Percentiles rank a stretch among this genome's conserved stretches.
Conservation (phyloP, 1,139 yeast genomes). For the Kodamaea derodonti region DNA sequence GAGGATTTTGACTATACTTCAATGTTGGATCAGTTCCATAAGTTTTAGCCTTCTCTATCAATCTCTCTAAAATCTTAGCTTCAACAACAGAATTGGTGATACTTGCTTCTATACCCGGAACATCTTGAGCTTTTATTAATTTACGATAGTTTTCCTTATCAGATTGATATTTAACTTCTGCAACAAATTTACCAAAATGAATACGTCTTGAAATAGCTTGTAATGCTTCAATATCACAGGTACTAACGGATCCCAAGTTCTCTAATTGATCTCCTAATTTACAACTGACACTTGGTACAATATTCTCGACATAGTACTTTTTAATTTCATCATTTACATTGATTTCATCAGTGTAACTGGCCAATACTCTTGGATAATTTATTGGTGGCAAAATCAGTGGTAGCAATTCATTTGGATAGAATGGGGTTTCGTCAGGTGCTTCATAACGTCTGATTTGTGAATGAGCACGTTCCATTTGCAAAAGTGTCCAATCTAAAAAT, state of each 20-base stretch:
- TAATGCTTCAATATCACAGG: slow-evolving; percentile 78
- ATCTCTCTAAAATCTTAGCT: slow-evolving; percentile 71
- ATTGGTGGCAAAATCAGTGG: slow-evolving; percentile 75
- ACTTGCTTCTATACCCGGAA: slow-evolving; percentile 68
- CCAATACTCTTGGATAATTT: slow-evolving; percentile 74
- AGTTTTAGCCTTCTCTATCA: slow-evolving; percentile 73
- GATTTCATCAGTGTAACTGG: slow-evolving; percentile 67
- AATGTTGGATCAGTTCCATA: slow-evolving; percentile 89
- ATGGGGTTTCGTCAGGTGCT: slow-evolving; percentile 95
- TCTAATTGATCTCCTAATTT: slow-evolving; percentile 74
- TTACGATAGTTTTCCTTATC: slow-evolving; percentile 63
- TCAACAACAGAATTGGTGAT: slow-evolving; percentile 90
- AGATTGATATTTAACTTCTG: slow-evolving; percentile 81
- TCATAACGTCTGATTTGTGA: slow-evolving; percentile 86
- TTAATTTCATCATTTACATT: slow-evolving; percentile 72
- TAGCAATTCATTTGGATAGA: slow-evolving; percentile 66
- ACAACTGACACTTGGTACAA: slow-evolving; percentile 73
- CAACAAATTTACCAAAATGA: slow-evolving; percentile 96
- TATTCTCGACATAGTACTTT: slow-evolving; percentile 60
- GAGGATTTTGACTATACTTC: slow-evolving; percentile 61
- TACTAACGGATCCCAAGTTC: slow-evolving; percentile 83
- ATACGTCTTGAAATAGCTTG: slow-evolving; percentile 91
- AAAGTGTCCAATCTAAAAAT: slow-evolving; percentile 80
- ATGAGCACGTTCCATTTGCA: slow-evolving; percentile 74
- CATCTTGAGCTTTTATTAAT: slow-evolving; percentile 63